Conservation (phyloP, 2,329 filamentous ascomycete species). For the Apiospora phragmitis region DNA sequence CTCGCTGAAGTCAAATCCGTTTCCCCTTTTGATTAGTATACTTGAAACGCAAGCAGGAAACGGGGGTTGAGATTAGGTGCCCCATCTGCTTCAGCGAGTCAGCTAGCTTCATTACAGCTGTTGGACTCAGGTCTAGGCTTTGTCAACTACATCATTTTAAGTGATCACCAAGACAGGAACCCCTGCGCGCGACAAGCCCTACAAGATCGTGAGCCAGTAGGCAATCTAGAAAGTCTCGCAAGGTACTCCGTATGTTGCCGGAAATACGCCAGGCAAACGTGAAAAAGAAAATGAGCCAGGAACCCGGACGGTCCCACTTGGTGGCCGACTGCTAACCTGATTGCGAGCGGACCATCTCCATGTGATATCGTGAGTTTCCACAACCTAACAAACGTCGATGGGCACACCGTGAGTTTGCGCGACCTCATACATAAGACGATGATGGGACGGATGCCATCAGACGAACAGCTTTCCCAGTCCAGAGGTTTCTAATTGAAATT, state of each 20-base stretch:
- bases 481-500: not conserved
- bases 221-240: not conserved
- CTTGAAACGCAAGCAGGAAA: not conserved
- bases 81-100: not conserved
- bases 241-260: not conserved
- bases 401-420: too few species aligned
- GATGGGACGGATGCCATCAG: too few species aligned
- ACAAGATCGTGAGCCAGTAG: not conserved
- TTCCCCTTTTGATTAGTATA: not conserved
- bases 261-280: not conserved
- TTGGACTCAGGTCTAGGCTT: not conserved
- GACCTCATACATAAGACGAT: not conserved
- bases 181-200: not conserved
- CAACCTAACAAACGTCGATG: not conserved
- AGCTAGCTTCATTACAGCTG: not conserved
- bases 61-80: not conserved
- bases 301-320: not conserved
- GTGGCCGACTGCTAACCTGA: not conserved
- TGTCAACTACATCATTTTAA: not conserved
- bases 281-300: not conserved
- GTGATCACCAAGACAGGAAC: not conserved
- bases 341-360: not conserved
- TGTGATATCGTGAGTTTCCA: not conserved
- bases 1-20: not conserved
- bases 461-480: not conserved